Conservation (phyloP, 129 eudicot species). For the Arctium minus region DNA sequence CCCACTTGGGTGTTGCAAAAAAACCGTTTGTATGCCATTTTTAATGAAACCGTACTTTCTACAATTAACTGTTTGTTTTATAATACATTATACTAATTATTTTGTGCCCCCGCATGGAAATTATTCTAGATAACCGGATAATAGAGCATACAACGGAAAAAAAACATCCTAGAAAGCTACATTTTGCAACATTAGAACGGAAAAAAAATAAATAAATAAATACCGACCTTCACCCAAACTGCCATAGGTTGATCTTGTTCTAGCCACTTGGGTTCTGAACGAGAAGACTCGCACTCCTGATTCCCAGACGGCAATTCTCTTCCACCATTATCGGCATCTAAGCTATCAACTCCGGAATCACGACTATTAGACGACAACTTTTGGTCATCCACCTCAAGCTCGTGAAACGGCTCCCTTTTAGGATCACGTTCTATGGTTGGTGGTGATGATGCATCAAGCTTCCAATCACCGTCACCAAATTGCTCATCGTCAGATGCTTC, state of each 20-base stretch:
- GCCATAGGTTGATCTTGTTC: slow-evolving; percentile 76
- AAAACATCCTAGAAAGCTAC: not conserved
- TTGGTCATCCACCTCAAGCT: slow-evolving; percentile 46
- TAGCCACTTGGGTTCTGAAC: slow-evolving; percentile 43
- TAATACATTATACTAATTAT: not conserved
- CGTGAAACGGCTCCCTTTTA: slow-evolving; percentile 42
- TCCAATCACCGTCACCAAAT: slow-evolving; percentile 35
- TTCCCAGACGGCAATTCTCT: slow-evolving; percentile 39
- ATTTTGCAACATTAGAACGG: not conserved
- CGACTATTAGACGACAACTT: slow-evolving; percentile 40
- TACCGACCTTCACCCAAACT: slow-evolving; percentile 94
- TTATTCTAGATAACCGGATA: not conserved
- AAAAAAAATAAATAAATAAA: slow-evolving; percentile 4
- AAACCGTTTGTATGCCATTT: not conserved
- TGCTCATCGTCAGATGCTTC: slow-evolving; percentile 49
- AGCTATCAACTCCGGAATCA: slow-evolving; percentile 64
- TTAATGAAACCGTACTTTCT: not conserved
- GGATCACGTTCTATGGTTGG: slow-evolving; percentile 38
- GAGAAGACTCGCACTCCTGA: slow-evolving; percentile 49
- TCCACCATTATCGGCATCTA: slow-evolving; percentile 45
- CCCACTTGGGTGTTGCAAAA: not conserved
- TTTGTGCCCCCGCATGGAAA: not conserved
- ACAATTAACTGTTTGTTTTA: not conserved
- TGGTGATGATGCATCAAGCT: slow-evolving; percentile 25
- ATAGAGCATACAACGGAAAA: not conserved